Percentiles rank a stretch among this genome's conserved stretches.
These are phyloP conservation scores for Coemansia sp. DNA, from an alignment of 192 early-diverging fungal genomes.

Conservation along the genomic window DNA sequence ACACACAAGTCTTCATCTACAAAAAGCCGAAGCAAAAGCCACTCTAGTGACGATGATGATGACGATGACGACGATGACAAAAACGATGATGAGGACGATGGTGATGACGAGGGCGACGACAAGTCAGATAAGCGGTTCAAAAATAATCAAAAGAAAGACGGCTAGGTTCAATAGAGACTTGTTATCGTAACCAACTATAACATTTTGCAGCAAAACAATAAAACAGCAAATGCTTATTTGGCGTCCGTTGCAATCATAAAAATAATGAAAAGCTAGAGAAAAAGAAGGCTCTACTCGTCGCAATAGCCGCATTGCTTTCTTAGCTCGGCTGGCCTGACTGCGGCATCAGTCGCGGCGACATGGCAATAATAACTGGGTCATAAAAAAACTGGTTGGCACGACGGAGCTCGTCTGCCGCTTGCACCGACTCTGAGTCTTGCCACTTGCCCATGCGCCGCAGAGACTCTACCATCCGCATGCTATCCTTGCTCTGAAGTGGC, in stretches of 20 bases:
- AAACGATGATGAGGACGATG: conserved; percentile 13
- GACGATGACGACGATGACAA: conserved; percentile 18
- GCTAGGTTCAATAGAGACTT: too few relatives aligned
- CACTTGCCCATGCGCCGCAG: conserved; percentile 51
- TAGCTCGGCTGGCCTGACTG: conserved; percentile 19
- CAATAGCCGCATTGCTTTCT: too few relatives aligned
- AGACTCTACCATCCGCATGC: conserved; percentile 48
- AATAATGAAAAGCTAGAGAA: too few relatives aligned
- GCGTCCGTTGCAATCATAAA: too few relatives aligned
- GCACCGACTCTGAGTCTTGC: conserved; percentile 13
- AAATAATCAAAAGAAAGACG: neutral
- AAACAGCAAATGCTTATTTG: too few relatives aligned
- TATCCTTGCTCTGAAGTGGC: conserved; percentile 20
- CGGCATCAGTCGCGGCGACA: conserved; percentile 39
- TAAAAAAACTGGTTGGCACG: conserved; percentile 29
- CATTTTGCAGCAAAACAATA: neutral
- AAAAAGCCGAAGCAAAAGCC: conserved; percentile 12
- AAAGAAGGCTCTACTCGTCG: too few relatives aligned
- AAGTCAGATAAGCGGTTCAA: neutral
- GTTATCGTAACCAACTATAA: neutral
- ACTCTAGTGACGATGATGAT: neutral
- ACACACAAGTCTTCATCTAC: neutral
- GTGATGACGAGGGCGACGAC: neutral
- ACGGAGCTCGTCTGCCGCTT: conserved; percentile 3
- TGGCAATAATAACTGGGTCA: conserved; percentile 30